Percentiles rank a stretch among this genome's conserved stretches.
These are phyloP conservation scores for Globisporangium uncinulatum DNA, from an alignment of 352 stramenopile genomes.

Conservation along the genomic window DNA sequence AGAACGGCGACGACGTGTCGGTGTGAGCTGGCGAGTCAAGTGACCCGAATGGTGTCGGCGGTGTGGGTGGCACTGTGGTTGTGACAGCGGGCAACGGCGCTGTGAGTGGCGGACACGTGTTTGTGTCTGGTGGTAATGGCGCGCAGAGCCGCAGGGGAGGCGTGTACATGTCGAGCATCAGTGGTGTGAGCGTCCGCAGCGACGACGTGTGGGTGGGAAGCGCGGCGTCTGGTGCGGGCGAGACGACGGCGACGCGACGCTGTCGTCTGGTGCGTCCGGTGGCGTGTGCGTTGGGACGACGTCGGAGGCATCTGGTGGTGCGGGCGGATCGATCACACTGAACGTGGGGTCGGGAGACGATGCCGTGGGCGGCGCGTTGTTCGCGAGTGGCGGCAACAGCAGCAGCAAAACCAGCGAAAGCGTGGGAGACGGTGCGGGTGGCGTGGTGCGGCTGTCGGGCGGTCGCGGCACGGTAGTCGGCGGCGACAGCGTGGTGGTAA, in stretches of 20 bases:
- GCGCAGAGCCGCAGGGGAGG: background rate
- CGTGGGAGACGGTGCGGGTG: background rate
- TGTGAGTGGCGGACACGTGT: background rate
- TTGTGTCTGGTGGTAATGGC: background rate
- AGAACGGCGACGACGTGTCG: background rate
- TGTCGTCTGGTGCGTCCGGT: constrained; percentile 7
- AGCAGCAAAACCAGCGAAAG: background rate
- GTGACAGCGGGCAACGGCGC: background rate
- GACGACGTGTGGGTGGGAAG: constrained; percentile 10
- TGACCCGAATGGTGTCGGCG: no score
- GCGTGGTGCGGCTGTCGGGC: constrained; percentile 6
- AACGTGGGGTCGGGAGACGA: constrained; percentile 12
- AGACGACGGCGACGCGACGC: background rate
- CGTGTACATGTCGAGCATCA: background rate
- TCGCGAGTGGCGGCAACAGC: constrained; percentile 13
- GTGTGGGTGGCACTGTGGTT: no score
- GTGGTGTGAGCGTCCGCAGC: background rate
- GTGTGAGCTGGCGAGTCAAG: constrained; percentile 5
- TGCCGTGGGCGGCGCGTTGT: constrained; percentile 5
- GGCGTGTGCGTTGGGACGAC: constrained; percentile 13
- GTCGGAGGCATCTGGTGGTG: constrained; percentile 10
- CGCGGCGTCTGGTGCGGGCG: background rate
- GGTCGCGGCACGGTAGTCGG: background rate
- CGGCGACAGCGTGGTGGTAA: no score
- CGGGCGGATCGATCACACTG: constrained; percentile 13